Evolutionary conservation across 202 grass and related monocot species (phyloP), one percentile per base, ranked within the genome.

Genomic region (Panicum hallii): DNA sequence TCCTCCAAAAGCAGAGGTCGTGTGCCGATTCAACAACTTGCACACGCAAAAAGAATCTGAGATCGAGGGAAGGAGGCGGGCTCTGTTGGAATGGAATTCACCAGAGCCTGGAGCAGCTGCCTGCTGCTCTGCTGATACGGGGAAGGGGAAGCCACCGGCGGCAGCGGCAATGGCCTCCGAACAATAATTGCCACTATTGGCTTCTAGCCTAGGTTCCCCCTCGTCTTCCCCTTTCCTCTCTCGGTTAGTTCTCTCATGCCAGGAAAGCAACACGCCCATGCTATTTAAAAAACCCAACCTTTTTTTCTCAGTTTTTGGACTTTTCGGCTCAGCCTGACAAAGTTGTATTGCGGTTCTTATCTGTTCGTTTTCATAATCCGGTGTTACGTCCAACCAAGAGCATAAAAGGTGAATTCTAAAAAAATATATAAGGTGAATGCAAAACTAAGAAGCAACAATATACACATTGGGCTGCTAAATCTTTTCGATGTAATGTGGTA

Each of bases 21-120:
- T 81, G 85, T 43, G 76, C 89, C 70, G 52, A 79, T 89, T 65
- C 81, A 84, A 77, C 85, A 84, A 88, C 63, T 88, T 91, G 84
- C 72, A 53, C 83, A 82, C 81, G 70, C 41, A 68, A 87, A 87
- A 80, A 75, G 67, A 47, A 62, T 82, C 80, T 10, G 23, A 47
- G 87, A 67, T 55, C 34, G 75, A 65, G 56, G 77, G 69, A 48
- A 74, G 43, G 20, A 28, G 15, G 53, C 12, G 70, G 47, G 72
- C 80, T 89, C 70, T 77, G 85, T 80, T 81, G 87, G 88, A 75
- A 77, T 81, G 87, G 88, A 84, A 77, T 72, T 87, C 86, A 77
- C 67, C 80, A 70, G 67, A 71, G 48, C 47, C 63, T 2, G 62
- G 22, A 68, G 65, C 77, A 5, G 58, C 14, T 28, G 56, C 53